Evolutionary conservation across 2,329 filamentous ascomycete species (phyloP).

Genomic region (Penicillium sp.): DNA sequence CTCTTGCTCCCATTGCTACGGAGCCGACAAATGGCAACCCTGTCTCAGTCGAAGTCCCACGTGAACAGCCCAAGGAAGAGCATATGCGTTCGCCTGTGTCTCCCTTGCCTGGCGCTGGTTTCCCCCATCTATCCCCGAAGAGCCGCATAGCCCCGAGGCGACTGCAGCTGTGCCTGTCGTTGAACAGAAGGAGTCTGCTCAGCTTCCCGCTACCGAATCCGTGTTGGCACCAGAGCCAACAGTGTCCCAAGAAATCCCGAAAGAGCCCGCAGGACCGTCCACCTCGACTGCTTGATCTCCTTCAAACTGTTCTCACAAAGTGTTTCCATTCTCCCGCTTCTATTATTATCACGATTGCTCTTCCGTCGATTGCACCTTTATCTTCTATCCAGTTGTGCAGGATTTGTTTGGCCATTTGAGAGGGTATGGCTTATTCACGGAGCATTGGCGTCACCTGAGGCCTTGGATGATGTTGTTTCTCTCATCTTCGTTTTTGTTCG

Average conservation of each 20-base stretch:
- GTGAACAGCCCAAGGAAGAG: constrained; percentile 25
- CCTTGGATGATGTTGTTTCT: background rate
- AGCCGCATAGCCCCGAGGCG: constrained; percentile 32
- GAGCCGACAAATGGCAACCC: constrained; percentile 24
- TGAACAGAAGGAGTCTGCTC: constrained; percentile 9
- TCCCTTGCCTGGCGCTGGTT: constrained; percentile 31
- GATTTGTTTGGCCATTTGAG: background rate
- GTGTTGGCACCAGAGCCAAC: background rate
- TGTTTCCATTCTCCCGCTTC: background rate
- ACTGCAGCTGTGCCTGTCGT: constrained; percentile 11
- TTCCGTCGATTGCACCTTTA: background rate
- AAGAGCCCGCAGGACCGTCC: constrained; percentile 3
- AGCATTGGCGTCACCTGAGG: background rate
- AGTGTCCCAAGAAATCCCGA: background rate
- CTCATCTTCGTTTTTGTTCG: background rate
- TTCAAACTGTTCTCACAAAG: background rate
- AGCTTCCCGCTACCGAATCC: background rate
- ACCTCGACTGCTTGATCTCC: background rate
- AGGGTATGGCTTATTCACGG: background rate
- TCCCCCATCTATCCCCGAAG: constrained; percentile 37
- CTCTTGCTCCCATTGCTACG: constrained; percentile 35
- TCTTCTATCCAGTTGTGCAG: background rate
- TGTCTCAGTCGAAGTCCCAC: constrained; percentile 25
- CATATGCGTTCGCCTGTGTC: constrained; percentile 29
- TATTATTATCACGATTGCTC: constrained; percentile 1